Evolutionary conservation across 2,329 filamentous ascomycete species (phyloP).

Genomic region (Coniochaeta sp.): DNA sequence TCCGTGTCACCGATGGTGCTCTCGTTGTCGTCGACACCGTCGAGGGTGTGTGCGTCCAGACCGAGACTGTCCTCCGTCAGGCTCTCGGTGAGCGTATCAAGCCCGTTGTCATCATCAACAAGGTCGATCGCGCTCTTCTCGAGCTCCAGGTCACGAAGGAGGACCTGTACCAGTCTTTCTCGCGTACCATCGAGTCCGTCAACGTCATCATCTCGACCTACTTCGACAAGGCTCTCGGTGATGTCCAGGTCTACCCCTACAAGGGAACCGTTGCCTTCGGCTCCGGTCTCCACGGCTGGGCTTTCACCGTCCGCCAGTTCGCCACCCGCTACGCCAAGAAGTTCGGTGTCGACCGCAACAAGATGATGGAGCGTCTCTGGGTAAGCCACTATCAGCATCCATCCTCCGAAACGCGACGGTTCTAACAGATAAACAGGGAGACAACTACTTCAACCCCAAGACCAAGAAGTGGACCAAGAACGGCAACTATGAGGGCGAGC

Average conservation of each 20-base stretch:
- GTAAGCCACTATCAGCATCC: conserved; percentile 38
- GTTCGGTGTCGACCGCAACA: conserved; percentile 98
- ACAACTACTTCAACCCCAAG: conserved; percentile 99
- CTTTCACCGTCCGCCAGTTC: conserved; percentile 98
- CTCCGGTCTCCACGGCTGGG: conserved; percentile 99
- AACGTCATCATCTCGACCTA: conserved; percentile 99
- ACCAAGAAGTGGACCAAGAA: conserved; percentile 99
- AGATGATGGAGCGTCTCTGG: conserved; percentile 99
- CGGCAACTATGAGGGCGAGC: conserved; percentile 75
- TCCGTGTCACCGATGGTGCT: conserved; percentile 99
- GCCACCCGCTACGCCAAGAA: conserved; percentile 97
- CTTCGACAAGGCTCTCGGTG: conserved; percentile 92
- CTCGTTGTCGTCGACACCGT: conserved; percentile 99
- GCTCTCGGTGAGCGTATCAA: conserved; percentile 99
- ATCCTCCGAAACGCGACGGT: not conserved
- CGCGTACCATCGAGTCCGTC: conserved; percentile 98
- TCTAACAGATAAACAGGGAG: conserved; percentile 44
- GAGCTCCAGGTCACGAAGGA: conserved; percentile 98
- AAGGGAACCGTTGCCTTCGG: conserved; percentile 98
- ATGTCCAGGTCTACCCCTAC: conserved; percentile 97
- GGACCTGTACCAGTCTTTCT: conserved; percentile 99
- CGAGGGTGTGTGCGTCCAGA: conserved; percentile 99
- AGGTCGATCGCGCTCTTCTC: conserved; percentile 98
- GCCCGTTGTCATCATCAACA: conserved; percentile 99
- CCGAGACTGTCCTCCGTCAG: conserved; percentile 98